Base-by-base conservation (phyloP, 1,284 basidiomycete genomes). In the Vanrija pseudolonga region DNA sequence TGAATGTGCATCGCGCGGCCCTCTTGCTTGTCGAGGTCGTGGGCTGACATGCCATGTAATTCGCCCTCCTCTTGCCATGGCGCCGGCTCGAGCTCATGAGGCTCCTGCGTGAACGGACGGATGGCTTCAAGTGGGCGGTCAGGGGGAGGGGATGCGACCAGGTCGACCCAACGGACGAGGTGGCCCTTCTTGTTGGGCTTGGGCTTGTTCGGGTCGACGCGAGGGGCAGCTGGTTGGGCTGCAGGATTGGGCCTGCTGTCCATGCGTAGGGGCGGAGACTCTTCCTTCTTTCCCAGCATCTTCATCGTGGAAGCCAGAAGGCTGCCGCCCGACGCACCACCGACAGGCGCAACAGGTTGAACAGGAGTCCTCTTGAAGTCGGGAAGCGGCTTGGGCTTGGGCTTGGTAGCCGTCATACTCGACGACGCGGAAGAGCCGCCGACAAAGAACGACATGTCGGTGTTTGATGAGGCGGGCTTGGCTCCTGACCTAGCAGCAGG, bases 151-250 rank as follows among this genome's bases (percentile, higher is more conserved):
- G 51, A 49, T 0, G 58, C 54, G 1, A 63, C 56, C 6, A 51
- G 15, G 58, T 73, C 71, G n/a, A 57, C 59, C 54, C 69, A 73
- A 39, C 59, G 46, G 15, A 71, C 66, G 3, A 45, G 51, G 49
- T 61, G 49, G 40, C 71, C 65, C 60, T 68, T 65, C 55, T 62
- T 62, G 47, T 72, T 71, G n/a, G 60, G 55, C 54, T 69, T 70
- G 41, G 37, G 19, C 3, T 36, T 12, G 24, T 41, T 49, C 15
- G 24, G 18, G 20, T 45, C 36, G 3, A 5, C 32, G 12, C 32
- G 32, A 32, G 32, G 32, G 4, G 14, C 32, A 14, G 4, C 32
- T 1, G 45, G 40, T 9, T 50, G 36, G 12, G 23, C 5, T 3
- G 26, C 26, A 4, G 5, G 53, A 40, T 36, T 53, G 55, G 14